Conservation (phyloP, 2,329 filamentous ascomycete species). For the Hirsutella minnesotensis region DNA sequence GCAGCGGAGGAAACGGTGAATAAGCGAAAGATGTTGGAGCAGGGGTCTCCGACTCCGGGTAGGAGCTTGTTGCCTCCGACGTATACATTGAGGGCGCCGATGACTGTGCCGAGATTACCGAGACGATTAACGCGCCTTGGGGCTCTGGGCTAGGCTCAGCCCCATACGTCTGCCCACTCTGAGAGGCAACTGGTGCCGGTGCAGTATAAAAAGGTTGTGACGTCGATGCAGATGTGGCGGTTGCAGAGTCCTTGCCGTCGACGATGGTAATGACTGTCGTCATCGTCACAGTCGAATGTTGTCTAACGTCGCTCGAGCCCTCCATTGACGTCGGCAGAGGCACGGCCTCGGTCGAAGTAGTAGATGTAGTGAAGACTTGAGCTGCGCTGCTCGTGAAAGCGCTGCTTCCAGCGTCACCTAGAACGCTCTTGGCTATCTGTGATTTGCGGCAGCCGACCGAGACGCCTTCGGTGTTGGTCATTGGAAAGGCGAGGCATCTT, state of each 20-base stretch:
- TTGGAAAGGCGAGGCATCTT: slow-evolving; percentile 42
- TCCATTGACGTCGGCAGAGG: not conserved
- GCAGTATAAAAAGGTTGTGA: not conserved
- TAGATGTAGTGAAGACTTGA: not conserved
- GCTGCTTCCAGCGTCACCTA: slow-evolving; percentile 19
- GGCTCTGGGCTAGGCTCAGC: too few relatives aligned
- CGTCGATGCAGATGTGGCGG: not conserved
- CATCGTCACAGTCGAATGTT: slow-evolving; percentile 11
- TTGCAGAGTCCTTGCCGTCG: slow-evolving; percentile 6
- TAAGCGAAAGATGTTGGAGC: too few relatives aligned
- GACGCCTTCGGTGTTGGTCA: slow-evolving; percentile 35
- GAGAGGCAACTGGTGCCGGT: not conserved
- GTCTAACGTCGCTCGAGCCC: too few relatives aligned
- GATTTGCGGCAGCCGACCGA: slow-evolving; percentile 34
- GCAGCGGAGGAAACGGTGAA: too few relatives aligned
- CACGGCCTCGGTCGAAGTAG: slow-evolving; percentile 4
- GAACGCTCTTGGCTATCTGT: slow-evolving; percentile 25
- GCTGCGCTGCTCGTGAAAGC: not conserved
- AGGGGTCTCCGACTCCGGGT: too few relatives aligned
- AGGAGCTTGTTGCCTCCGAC: too few relatives aligned
- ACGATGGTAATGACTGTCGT: slow-evolving; percentile 18
- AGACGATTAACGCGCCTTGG: too few relatives aligned
- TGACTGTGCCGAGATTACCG: too few relatives aligned
- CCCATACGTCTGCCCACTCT: not conserved
- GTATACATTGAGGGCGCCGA: too few relatives aligned